Conservation (phyloP, 306 rosid genomes). For the Medicago ruthenica region DNA sequence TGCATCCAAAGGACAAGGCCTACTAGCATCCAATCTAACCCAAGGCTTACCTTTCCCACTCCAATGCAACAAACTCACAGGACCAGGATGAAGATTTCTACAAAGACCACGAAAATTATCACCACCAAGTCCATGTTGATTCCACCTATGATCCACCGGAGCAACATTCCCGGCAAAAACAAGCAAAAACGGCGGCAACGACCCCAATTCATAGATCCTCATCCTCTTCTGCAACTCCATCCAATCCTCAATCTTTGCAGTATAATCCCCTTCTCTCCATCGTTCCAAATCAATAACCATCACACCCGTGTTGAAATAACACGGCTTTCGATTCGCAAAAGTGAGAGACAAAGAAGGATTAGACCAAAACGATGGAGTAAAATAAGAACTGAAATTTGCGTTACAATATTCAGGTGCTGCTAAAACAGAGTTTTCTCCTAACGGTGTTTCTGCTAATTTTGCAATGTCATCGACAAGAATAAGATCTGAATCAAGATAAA, state of each 20-base stretch:
- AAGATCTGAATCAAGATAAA: constrained; percentile 88
- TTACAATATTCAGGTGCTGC: constrained; percentile 96
- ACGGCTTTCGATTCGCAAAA: constrained; percentile 61
- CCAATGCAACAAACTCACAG: constrained; percentile 93
- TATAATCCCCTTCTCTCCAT: constrained; percentile 75
- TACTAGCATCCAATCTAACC: constrained; percentile 83
- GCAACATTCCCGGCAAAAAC: constrained; percentile 80
- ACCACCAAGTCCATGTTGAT: constrained; percentile 89
- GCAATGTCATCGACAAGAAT: constrained; percentile 86
- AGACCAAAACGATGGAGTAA: constrained; percentile 78
- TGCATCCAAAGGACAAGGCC: constrained; percentile 88
- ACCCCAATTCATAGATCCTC: constrained; percentile 81
- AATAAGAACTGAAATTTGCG: constrained; percentile 84
- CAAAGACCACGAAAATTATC: constrained; percentile 84
- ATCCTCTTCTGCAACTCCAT: constrained; percentile 86
- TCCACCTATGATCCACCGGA: constrained; percentile 84
- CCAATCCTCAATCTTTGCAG: constrained; percentile 79
- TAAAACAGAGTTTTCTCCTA: constrained; percentile 47
- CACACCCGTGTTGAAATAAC: constrained; percentile 92
- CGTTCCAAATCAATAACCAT: constrained; percentile 83
- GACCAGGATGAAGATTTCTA: constrained; percentile 84
- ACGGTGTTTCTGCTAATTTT: constrained; percentile 61
- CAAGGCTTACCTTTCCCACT: constrained; percentile 97
- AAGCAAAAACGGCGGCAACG: constrained; percentile 79
- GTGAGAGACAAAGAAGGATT: constrained; percentile 73